Evolutionary conservation across 495 filamentous ascomycete genomes (phyloP).

Genomic region (Podospora conica): DNA sequence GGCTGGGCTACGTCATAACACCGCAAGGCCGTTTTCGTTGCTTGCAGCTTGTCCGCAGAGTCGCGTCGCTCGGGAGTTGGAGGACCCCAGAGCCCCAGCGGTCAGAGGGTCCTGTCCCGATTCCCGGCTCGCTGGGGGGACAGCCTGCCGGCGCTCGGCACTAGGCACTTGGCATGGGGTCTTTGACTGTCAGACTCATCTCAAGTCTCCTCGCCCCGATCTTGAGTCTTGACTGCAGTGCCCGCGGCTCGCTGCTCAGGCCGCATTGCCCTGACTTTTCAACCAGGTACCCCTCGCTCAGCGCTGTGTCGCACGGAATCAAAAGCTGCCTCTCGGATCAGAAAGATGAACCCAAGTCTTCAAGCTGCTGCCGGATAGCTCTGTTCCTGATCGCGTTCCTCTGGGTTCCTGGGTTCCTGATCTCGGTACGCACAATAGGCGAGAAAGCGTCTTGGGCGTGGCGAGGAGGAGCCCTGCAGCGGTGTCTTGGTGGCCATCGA

Average conservation of each 20-base stretch:
- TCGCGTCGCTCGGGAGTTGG: too few species aligned
- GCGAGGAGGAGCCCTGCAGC: not conserved
- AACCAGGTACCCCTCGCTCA: not conserved
- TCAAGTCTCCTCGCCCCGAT: not conserved
- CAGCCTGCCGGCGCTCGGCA: not conserved
- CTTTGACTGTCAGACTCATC: not conserved
- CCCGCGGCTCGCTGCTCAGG: not conserved
- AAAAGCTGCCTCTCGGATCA: not conserved
- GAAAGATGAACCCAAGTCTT: not conserved
- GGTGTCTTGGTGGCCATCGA: too few species aligned
- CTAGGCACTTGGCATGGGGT: too few species aligned
- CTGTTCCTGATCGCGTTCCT: not conserved
- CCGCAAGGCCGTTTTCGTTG: not conserved
- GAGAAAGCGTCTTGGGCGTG: not conserved
- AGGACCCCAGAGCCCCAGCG: too few species aligned
- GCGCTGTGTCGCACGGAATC: not conserved
- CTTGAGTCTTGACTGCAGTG: too few species aligned
- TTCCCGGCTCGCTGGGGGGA: not conserved
- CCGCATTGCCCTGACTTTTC: not conserved
- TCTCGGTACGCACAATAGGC: not conserved
- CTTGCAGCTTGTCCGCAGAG: too few species aligned
- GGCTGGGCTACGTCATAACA: not conserved
- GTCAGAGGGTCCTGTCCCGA: not conserved
- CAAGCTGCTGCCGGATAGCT: too few species aligned
- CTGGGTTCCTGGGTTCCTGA: not conserved